Conservation (phyloP, 495 filamentous ascomycete genomes). For the Tuber borchii region DNA sequence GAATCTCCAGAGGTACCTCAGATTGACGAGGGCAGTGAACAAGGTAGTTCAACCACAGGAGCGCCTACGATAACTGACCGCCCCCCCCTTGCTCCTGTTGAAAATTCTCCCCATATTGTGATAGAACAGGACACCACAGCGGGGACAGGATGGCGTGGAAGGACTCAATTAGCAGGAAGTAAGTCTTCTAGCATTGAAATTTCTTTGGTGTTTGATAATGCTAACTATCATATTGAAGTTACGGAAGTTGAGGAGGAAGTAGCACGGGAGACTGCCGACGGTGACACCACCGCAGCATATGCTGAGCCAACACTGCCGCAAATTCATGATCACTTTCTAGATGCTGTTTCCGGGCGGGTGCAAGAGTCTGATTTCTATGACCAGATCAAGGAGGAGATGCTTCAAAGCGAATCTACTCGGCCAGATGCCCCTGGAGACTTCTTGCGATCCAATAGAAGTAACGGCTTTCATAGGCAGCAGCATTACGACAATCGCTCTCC, state of each 20-base stretch:
- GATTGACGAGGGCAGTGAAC: not conserved
- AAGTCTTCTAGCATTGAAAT: slow-evolving; percentile 7
- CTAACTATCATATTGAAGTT: slow-evolving; percentile 23
- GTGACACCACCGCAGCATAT: not conserved
- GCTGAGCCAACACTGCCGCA: not conserved
- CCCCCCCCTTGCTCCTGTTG: not conserved
- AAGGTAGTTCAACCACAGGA: not conserved
- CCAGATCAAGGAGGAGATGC: not conserved
- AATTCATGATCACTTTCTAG: not conserved
- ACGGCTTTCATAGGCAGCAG: slow-evolving; percentile 6
- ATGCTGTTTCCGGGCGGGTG: not conserved
- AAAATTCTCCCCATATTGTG: not conserved
- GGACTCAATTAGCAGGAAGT: slow-evolving; percentile 31
- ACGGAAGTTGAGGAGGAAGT: slow-evolving; percentile 27
- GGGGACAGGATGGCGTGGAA: slow-evolving; percentile 28
- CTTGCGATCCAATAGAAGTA: not conserved
- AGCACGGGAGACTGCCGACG: not conserved
- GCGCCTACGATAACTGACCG: not conserved
- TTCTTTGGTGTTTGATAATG: not conserved
- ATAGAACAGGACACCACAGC: slow-evolving; percentile 22
- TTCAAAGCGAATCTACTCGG: not conserved
- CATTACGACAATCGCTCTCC: slow-evolving; percentile 11
- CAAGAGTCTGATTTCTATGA: not conserved
- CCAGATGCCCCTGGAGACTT: not conserved
- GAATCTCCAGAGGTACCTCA: not conserved